Evolutionary conservation across 768 basidiomycete species (phyloP).

Genomic region (Xanthoconium purpureum): DNA sequence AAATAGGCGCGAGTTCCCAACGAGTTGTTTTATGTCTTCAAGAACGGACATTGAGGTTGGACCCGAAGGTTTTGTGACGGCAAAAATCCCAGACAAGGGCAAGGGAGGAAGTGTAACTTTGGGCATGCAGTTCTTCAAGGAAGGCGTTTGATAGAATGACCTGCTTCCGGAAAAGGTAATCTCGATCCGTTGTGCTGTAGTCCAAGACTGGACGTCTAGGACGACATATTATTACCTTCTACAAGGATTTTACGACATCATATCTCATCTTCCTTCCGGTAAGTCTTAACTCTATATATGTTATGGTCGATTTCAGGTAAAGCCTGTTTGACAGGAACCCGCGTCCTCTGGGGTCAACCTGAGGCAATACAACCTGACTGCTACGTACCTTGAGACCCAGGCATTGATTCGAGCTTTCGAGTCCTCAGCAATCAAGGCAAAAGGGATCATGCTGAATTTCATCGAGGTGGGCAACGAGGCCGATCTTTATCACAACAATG

Average conservation of each 20-base stretch:
- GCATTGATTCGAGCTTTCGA: slow-evolving; percentile 49
- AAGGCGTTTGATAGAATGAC: too few species aligned
- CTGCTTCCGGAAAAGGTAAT: too few species aligned
- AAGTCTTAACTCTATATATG: slow-evolving; percentile 8
- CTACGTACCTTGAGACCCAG: slow-evolving; percentile 44
- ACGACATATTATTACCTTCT: too few species aligned
- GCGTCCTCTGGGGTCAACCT: slow-evolving; percentile 69
- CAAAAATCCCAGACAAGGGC: slow-evolving; percentile 82
- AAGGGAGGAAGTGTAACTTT: slow-evolving; percentile 51
- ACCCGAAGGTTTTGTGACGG: slow-evolving; percentile 87
- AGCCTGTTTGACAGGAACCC: slow-evolving; percentile 42
- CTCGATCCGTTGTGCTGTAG: too few species aligned
- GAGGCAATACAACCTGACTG: slow-evolving; percentile 50
- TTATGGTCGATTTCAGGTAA: neutral
- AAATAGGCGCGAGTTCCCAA: slow-evolving; percentile 77
- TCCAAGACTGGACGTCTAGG: too few species aligned
- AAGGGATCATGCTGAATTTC: slow-evolving; percentile 50
- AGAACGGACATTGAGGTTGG: slow-evolving; percentile 90
- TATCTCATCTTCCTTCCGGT: slow-evolving; percentile 51
- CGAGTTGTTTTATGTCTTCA: slow-evolving; percentile 78
- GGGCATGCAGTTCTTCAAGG: slow-evolving; percentile 49
- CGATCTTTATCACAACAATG: slow-evolving; percentile 51
- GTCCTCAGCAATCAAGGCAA: slow-evolving; percentile 35
- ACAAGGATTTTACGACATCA: slow-evolving; percentile 50
- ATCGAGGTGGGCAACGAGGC: slow-evolving; percentile 65